A percentile compares a stretch with the other conserved stretches of the same genome.
These are phyloP conservation scores for Metschnikowia sp. DNA, from an alignment of 805 yeast species.

Conservation along the genomic window DNA sequence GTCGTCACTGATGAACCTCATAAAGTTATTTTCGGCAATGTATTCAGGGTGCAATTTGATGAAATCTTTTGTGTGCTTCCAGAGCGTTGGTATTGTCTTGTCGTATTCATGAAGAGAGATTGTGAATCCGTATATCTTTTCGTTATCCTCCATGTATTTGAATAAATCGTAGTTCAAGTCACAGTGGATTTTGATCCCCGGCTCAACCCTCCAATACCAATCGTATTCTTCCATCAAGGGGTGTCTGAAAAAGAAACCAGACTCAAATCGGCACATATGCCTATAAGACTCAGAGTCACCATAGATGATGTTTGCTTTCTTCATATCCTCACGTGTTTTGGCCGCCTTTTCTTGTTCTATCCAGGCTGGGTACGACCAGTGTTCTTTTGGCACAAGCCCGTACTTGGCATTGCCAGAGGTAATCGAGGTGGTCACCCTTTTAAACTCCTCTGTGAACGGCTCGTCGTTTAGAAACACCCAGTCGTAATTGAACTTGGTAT, in stretches of 20 bases:
- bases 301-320: constrained; percentile 29
- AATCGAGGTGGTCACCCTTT: constrained; percentile 12
- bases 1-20: constrained; percentile 69
- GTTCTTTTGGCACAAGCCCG: constrained; percentile 19
- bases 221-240: constrained; percentile 21
- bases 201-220: constrained; percentile 28
- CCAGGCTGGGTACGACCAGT: constrained; percentile 22
- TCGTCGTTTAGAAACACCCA: constrained; percentile 27
- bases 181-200: constrained; percentile 22
- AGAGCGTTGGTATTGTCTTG: constrained; percentile 21
- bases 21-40: constrained; percentile 32
- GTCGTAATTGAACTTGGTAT: constrained; percentile 21
- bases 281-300: constrained; percentile 18
- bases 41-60: constrained; percentile 16
- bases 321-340: constrained; percentile 22
- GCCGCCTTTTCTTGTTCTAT: constrained; percentile 27
- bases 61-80: constrained; percentile 22
- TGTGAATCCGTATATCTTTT: constrained; percentile 24
- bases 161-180: constrained; percentile 26
- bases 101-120: constrained; percentile 22
- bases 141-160: constrained; percentile 21
- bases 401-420: constrained; percentile 21
- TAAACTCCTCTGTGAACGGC: constrained; percentile 23
- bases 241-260: constrained; percentile 22
- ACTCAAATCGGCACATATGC: constrained; percentile 21